Evolutionary conservation across 1,139 yeast genomes (phyloP).

Genomic region (Debaryomycetaceae sp.): DNA sequence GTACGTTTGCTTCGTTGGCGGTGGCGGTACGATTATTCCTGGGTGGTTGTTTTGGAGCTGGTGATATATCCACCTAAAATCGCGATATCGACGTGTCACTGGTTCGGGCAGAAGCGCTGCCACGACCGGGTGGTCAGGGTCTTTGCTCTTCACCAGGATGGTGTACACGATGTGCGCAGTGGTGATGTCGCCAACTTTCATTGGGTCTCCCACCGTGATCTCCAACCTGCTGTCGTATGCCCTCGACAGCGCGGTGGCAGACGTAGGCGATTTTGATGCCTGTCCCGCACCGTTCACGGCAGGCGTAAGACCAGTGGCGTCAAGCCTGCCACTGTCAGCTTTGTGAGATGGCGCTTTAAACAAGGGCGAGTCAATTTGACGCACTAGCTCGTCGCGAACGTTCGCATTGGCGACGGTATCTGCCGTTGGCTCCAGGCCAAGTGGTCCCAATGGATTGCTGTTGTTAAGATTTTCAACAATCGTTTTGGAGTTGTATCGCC

Average conservation of each 20-base stretch:
- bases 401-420: slow-evolving; percentile 17
- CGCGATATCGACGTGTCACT: slow-evolving; percentile 77
- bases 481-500: slow-evolving; percentile 30
- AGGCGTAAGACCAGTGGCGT: slow-evolving; percentile 10
- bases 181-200: slow-evolving; percentile 86
- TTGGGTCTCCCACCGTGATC: slow-evolving; percentile 84
- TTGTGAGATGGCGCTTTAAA: slow-evolving; percentile 43
- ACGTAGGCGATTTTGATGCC: slow-evolving; percentile 1
- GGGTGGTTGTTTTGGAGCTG: slow-evolving; percentile 85
- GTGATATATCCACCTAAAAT: slow-evolving; percentile 84
- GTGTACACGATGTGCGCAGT: slow-evolving; percentile 86
- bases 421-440: slow-evolving; percentile 12
- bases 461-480: slow-evolving; percentile 28
- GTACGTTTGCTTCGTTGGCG: slow-evolving; percentile 87
- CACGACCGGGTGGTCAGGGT: slow-evolving; percentile 14
- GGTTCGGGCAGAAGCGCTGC: slow-evolving; percentile 31
- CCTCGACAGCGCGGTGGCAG: slow-evolving; percentile 5
- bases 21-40: slow-evolving; percentile 91
- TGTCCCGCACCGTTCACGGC: background rate
- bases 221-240: slow-evolving; percentile 32
- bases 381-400: slow-evolving; percentile 17
- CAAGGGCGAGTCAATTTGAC: slow-evolving; percentile 48
- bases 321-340: slow-evolving; percentile 12
- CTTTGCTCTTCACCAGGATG: slow-evolving; percentile 54
- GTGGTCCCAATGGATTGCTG: slow-evolving; percentile 39